Evolutionary conservation across 2,329 filamentous ascomycete genomes (phyloP), one percentile per base, ranked within the genome.

Genomic region (Pseudopyrenochaeta lycopersici): DNA sequence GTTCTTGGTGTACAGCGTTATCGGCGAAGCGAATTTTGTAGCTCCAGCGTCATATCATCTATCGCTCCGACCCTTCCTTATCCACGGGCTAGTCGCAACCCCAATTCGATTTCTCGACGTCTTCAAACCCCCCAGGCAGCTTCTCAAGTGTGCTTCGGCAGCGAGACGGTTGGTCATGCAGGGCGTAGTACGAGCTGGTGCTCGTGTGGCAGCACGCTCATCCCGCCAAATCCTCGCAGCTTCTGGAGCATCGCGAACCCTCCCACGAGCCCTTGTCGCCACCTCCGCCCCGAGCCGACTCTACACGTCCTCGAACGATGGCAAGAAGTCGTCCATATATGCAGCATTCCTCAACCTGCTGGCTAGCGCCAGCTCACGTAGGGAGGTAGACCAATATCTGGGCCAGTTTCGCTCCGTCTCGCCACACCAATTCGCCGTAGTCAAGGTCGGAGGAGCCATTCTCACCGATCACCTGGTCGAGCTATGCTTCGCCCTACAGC

Each of bases 361-460:
- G 66, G 96, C 92, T 81, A 97, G 94, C 79, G 96, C 98, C 75
- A 94, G 92, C 58, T 97, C 92, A 60, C 96, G 96, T 85, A 85
- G 94, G 57, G 94, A 99, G 81, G 92, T 96, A 60, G 91, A 97
- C 82, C 94, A 98, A 78, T 98, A 98, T 78, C 88, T 98, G 54
- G 95, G 93, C 64, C 92, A 98, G 76, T 99, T 99, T 83, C 95
- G 90, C 66, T 97, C 93, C 30, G 93, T 97, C 58, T 95, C 92
- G 39, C 96, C 92, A 31, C 93, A 98, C 81, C 92, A 96, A 74
- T 99, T 98, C 77, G 94, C 93, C 64, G 94, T 99, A 43, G 96
- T 99, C 79, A 99, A 99, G 82, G 94, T 98, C 50, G 95, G 94
- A 58, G 95, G 94, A 58, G 95, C 94, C 60, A 97, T 98, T 70